Percentiles rank a stretch among this genome's conserved stretches.
Conservation (phyloP, 2,329 filamentous ascomycete genomes). For the Thielaviopsis ethacetica region DNA sequence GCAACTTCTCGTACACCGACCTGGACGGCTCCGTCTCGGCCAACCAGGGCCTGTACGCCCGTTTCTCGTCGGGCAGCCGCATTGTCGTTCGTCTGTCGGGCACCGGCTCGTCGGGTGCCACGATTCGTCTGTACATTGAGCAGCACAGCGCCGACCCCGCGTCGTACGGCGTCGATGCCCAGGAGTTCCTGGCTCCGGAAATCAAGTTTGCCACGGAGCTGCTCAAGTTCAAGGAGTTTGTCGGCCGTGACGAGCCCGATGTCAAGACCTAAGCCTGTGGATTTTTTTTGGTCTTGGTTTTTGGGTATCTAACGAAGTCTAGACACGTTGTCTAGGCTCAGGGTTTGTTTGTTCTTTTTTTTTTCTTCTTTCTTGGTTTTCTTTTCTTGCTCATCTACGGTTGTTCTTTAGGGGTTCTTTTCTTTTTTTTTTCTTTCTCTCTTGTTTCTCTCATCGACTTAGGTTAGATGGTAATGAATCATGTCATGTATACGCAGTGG, state of each 20-base stretch:
- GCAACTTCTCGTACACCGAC: constrained; percentile 96
- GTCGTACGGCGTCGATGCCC: constrained; percentile 67
- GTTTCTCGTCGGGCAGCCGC: constrained; percentile 86
- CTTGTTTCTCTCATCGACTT: not conserved
- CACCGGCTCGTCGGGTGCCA: constrained; percentile 87
- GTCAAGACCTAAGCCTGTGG: constrained; percentile 61
- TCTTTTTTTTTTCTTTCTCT: not conserved
- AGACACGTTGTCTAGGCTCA: not conserved
- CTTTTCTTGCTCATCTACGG: not conserved
- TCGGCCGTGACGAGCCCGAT: constrained; percentile 84
- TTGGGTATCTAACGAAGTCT: not conserved
- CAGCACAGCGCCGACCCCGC: constrained; percentile 73
- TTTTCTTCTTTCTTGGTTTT: not conserved
- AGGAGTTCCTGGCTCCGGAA: constrained; percentile 85
- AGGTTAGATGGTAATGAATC: constrained; percentile 2
- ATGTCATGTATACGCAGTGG: not conserved
- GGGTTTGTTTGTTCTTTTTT: not conserved
- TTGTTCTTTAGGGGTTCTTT: not conserved
- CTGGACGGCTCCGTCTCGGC: constrained; percentile 92
- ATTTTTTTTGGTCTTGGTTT: not conserved
- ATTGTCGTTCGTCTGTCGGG: constrained; percentile 91
- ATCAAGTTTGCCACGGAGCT: constrained; percentile 72
- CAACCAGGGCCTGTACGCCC: constrained; percentile 90
- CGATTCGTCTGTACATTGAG: constrained; percentile 93
- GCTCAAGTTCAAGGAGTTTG: constrained; percentile 83